Evolutionary conservation across 2,329 filamentous ascomycete species (phyloP), one percentile per base, ranked within the genome.

Genomic region (Claviceps arundinis): DNA sequence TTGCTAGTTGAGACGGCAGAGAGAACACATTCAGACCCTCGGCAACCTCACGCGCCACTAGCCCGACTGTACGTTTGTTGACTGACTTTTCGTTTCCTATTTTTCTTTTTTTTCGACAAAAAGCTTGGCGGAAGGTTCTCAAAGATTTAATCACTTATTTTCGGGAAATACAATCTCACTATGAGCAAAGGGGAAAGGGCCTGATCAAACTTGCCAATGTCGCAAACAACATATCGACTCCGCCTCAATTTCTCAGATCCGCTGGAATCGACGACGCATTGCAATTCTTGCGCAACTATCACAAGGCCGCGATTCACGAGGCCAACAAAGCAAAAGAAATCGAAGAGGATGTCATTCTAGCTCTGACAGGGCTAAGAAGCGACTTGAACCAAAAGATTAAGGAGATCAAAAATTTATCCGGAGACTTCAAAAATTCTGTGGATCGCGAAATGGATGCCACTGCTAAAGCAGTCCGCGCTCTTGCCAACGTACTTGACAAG

Each of bases 381-480:
- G 93, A 98, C 66, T 74, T 98, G 17, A 85, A 86, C 56, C 89
- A 94, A 66, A 98, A 98, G 73, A 95, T 95, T 68, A 98, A 97
- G 69, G 93, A 98, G 70, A 98, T 98, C 72, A 95, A 95, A 71
- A 85, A 82, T 58, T 73, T 98, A 16, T 87, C 89, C 5, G 87
- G 89, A 16, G 93, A 98, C 67, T 98, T 98, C 71, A 95, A 95
- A 70, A 98, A 95, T 65, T 87, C 85, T 0, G 89, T 98, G 9
- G 89, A 95, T 26, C 95, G 91, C 70, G 93, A 97, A 68, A 91
- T 95, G 73, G 90, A 96, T 19, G 73, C 68, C 17, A 96, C 93
- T 0, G 78, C 84, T 55, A 88, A 82, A 64, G 84, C 85, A 16
- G 87, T 97, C 26, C 82, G 83, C 50, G 76, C 81, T 37, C 73